phyloP scores from a whole-genome alignment of 176 grass and related monocot species.

The Triticum turgidum region DNA sequence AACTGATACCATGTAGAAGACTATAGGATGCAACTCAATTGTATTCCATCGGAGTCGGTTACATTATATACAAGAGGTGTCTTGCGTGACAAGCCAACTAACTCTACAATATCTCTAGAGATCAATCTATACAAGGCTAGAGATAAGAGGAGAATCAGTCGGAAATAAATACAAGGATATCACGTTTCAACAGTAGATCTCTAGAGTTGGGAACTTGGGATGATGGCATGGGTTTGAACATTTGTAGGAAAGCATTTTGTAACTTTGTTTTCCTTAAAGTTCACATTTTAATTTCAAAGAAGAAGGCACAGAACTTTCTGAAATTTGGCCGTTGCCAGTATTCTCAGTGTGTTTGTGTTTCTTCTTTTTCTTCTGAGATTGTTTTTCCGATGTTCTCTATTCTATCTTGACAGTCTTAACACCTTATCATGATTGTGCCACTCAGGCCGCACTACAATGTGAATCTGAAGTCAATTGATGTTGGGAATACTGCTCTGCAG shows the following conservation, averaged over 20 bases:
- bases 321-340: not conserved
- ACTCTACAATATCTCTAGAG: too few relatives aligned
- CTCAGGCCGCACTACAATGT: constrained; percentile 89
- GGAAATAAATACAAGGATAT: too few relatives aligned
- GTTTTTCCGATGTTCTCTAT: not conserved
- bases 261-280: not conserved
- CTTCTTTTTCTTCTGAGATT: not conserved
- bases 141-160: too few relatives aligned
- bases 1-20: too few relatives aligned
- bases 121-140: too few relatives aligned
- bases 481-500: constrained; percentile 66
- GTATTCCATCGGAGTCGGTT: too few relatives aligned
- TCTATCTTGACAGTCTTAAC: constrained; percentile 13
- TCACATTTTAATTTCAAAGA: not conserved
- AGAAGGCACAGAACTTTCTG: not conserved
- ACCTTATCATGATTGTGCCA: constrained; percentile 19
- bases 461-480: constrained; percentile 73
- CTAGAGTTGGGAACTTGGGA: not conserved
- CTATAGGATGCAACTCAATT: too few relatives aligned
- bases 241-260: not conserved
- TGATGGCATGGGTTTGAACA: not conserved
- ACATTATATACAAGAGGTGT: too few relatives aligned
- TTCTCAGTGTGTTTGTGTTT: not conserved
- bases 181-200: not conserved
- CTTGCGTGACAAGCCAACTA: too few relatives aligned